phyloP scores from a whole-genome alignment of 2,329 filamentous ascomycete genomes.

The Epichloe sylvatica region DNA sequence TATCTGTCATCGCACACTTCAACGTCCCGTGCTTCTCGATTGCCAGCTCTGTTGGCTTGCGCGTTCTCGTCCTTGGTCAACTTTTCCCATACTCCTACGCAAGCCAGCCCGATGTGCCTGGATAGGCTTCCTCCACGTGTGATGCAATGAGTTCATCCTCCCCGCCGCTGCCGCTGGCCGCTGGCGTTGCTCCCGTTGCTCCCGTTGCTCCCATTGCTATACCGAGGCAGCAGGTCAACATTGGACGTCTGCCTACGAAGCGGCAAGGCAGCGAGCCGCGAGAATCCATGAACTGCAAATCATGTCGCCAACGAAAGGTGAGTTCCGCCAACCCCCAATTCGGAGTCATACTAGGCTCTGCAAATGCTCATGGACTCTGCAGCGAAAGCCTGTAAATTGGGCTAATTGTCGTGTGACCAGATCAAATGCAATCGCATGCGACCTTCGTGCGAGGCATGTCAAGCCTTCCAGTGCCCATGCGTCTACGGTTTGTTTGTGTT shows the following conservation, averaged over 20 bases:
- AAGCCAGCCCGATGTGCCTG: too few species aligned
- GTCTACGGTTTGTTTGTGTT: slow-evolving; percentile 68
- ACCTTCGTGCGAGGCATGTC: slow-evolving; percentile 76
- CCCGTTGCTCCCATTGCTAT: slow-evolving; percentile 34
- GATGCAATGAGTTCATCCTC: slow-evolving; percentile 18
- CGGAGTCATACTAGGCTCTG: not conserved
- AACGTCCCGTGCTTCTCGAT: too few species aligned
- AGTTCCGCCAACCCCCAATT: slow-evolving; percentile 7
- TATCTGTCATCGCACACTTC: too few species aligned
- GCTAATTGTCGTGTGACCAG: slow-evolving; percentile 28
- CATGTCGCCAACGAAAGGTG: slow-evolving; percentile 84
- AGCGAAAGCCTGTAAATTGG: not conserved
- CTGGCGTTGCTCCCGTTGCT: slow-evolving; percentile 22
- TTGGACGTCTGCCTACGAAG: slow-evolving; percentile 61
- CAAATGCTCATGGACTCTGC: not conserved
- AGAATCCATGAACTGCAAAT: slow-evolving; percentile 94
- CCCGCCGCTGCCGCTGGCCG: not conserved
- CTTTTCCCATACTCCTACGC: too few species aligned
- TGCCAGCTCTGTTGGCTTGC: too few species aligned
- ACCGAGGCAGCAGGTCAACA: slow-evolving; percentile 65
- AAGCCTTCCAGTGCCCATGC: slow-evolving; percentile 77
- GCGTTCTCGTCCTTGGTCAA: too few species aligned
- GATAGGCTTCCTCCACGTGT: not conserved
- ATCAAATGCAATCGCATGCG: slow-evolving; percentile 85
- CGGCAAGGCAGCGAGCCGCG: slow-evolving; percentile 61